Evolutionary conservation across 2,329 filamentous ascomycete species (phyloP), one percentile per base, ranked within the genome.

Genomic region (Aspergillus neoniger): DNA sequence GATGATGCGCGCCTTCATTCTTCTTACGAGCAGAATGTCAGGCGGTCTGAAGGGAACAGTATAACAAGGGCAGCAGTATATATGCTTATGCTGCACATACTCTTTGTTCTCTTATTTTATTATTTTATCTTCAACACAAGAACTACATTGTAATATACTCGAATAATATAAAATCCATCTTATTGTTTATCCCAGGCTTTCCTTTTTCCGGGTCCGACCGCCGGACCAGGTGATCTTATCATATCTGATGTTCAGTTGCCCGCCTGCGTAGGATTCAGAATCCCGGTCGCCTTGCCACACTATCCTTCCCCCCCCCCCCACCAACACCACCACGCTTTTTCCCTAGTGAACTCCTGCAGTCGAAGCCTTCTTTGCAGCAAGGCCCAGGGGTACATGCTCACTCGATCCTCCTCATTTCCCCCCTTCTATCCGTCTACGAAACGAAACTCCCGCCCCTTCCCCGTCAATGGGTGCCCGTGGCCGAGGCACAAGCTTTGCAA

Each of bases 161-260:
- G 25, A 36, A 14, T 14, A 36, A 14, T 36, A 30, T 28, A 28
- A 36, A 36, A 36, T 36, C 32, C 32, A 36, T 36, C 32, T 36
- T 36, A 36, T 36, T 36, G 32, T 12, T 36, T 15, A 4, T 36
- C 5, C 32, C 32, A 36, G 32, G 12, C 32, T 36, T 36, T 4
- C 32, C 32, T 36, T 36, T 36, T 14, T 36, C 32, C 32, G 32
- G 61, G 58, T 54, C 64, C 62, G 64, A 65, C 55, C 59, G 57
- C 48, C 39, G 52, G 48, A 48, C 55, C 63, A 63, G 58, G 48
- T 62, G 62, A 68, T 67, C 65, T 69, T 68, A 69, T 69, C 65
- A 68, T 68, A 67, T 68, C 67, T 65, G 65, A 68, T 68, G 62
- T 43, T 62, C 50, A 53, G 54, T 57, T 48, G 44, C 38, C 53